Conservation (phyloP, 306 rosid genomes). For the Senna siamea region DNA sequence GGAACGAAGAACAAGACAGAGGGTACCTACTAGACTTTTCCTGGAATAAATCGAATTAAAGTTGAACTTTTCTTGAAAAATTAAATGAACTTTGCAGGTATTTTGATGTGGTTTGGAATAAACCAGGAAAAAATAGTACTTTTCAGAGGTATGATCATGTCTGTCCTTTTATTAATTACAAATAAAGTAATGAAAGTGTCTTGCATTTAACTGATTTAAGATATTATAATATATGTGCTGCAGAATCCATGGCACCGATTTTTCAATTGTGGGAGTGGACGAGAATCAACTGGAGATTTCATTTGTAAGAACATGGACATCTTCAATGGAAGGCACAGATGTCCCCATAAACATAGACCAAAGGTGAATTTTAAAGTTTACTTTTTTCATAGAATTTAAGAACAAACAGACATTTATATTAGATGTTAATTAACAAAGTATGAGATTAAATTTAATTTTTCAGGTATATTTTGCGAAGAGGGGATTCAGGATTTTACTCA, state of each 20-base stretch:
- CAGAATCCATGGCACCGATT: slow-evolving; percentile 62
- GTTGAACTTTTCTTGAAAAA: neutral
- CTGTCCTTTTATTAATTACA: neutral
- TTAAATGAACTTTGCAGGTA: slow-evolving; percentile 47
- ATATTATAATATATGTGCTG: slow-evolving; percentile 10
- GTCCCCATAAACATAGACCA: slow-evolving; percentile 73
- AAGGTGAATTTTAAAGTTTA: slow-evolving; percentile 46
- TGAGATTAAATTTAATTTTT: neutral
- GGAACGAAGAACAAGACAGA: slow-evolving; percentile 49
- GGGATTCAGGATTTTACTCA: slow-evolving; percentile 69
- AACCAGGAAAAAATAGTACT: neutral
- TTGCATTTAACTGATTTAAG: neutral
- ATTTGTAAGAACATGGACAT: slow-evolving; percentile 56
- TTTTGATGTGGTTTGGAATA: slow-evolving; percentile 73
- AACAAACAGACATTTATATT: too few species aligned
- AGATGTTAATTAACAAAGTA: neutral
- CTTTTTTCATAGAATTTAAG: neutral
- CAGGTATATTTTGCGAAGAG: slow-evolving; percentile 68
- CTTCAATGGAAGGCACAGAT: slow-evolving; percentile 39
- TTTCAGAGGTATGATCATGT: slow-evolving; percentile 51
- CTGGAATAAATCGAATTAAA: neutral
- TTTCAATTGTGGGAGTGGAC: slow-evolving; percentile 39
- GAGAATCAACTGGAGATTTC: slow-evolving; percentile 67
- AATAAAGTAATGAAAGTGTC: neutral
- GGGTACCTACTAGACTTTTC: slow-evolving; percentile 73